Conservation (phyloP, 768 basidiomycete species). For the Boletus edulis region DNA sequence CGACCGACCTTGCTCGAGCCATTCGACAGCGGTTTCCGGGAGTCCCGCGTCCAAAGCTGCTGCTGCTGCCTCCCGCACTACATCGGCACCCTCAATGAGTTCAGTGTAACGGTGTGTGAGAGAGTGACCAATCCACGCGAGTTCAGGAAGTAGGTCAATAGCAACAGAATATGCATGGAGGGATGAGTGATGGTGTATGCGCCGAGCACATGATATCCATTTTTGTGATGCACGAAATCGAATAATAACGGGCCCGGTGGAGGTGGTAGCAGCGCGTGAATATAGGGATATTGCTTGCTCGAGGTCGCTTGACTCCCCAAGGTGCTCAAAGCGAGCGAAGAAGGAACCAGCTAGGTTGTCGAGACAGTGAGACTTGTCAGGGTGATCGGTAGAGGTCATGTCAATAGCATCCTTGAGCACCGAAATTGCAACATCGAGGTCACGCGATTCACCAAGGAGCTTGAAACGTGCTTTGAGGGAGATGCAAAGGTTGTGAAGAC, state of each 20-base stretch:
- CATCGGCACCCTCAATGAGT: background rate
- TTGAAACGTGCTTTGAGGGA: background rate
- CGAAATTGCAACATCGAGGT: background rate
- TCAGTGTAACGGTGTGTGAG: background rate
- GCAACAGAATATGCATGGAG: background rate
- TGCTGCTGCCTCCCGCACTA: background rate
- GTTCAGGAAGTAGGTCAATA: background rate
- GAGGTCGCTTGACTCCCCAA: background rate
- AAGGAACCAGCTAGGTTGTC: background rate
- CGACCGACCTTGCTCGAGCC: slow-evolving; percentile 12
- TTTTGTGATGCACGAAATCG: background rate
- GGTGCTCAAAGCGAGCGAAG: background rate
- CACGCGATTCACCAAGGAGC: background rate
- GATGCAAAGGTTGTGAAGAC: background rate
- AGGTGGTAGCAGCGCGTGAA: background rate
- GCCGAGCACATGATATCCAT: background rate
- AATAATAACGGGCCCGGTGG: background rate
- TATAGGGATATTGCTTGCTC: background rate
- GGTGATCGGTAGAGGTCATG: background rate
- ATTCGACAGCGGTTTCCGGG: slow-evolving; percentile 3
- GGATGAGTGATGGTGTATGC: background rate
- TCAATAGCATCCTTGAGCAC: background rate
- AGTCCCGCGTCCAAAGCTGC: background rate
- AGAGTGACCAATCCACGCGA: background rate
- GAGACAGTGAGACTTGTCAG: background rate